A percentile compares a stretch with the other conserved stretches of the same genome.
phyloP scores from a whole-genome alignment of 169 alveolate genomes.

The Perkinsus marinus region DNA sequence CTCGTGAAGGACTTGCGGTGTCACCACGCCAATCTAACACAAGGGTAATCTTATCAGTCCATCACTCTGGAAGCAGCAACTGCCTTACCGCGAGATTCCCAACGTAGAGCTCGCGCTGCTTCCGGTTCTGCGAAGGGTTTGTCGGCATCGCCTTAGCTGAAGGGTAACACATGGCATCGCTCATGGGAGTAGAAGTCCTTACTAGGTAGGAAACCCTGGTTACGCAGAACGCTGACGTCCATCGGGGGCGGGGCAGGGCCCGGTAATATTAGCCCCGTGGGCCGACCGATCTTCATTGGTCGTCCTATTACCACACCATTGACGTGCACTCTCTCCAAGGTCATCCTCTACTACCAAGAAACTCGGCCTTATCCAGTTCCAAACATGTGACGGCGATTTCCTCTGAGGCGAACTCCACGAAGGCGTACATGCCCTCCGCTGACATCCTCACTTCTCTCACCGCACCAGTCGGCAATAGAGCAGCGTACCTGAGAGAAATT shows the following conservation, averaged over 20 bases:
- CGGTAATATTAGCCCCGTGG: background rate
- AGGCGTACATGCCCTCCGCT: background rate
- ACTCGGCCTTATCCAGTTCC: background rate
- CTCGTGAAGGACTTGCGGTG: background rate
- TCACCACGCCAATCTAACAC: background rate
- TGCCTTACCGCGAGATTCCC: background rate
- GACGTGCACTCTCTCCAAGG: too few relatives aligned
- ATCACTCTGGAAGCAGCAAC: too few relatives aligned
- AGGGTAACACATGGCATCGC: background rate
- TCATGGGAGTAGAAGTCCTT: background rate
- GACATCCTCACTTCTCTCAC: background rate
- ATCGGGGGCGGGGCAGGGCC: background rate
- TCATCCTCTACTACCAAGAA: background rate
- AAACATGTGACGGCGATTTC: background rate
- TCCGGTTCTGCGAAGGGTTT: background rate
- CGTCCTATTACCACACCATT: background rate
- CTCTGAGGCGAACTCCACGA: background rate
- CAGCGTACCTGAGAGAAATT: background rate
- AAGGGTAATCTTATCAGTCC: too few relatives aligned
- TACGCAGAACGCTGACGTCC: background rate
- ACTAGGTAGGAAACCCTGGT: background rate
- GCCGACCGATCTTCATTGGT: background rate
- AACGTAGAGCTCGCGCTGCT: background rate
- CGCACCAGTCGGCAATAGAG: background rate
- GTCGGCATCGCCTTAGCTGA: background rate